phyloP scores from a whole-genome alignment of 163 green algal species.

The Chlorella variabilis region DNA sequence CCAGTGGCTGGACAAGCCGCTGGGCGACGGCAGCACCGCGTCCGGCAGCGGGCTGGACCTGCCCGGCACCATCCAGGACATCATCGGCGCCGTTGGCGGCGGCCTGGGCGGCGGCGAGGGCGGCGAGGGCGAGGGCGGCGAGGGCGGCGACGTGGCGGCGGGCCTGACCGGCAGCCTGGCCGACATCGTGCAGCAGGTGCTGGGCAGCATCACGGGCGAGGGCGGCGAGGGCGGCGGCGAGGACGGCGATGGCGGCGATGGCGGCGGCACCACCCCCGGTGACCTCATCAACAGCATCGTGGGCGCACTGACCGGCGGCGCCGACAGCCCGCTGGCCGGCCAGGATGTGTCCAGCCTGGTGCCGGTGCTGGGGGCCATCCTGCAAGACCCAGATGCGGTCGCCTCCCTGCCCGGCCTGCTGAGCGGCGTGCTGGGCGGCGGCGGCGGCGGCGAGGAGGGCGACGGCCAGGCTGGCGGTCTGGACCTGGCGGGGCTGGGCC shows the following conservation, averaged over 20 bases:
- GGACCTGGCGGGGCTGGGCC: not conserved
- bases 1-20: not conserved
- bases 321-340: not conserved
- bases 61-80: not conserved
- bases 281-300: slow-evolving; percentile 6
- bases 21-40: slow-evolving; percentile 3
- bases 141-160: not conserved
- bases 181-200: slow-evolving; percentile 2
- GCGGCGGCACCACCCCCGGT: not conserved
- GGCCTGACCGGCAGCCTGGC: not conserved
- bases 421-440: slow-evolving; percentile 4
- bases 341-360: not conserved
- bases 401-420: slow-evolving; percentile 13
- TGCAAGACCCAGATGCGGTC: not conserved
- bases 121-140: not conserved
- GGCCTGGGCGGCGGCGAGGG: not conserved
- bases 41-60: not conserved
- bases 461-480: not conserved
- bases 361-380: slow-evolving; percentile 1
- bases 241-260: not conserved
- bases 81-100: not conserved
- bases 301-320: not conserved
- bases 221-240: not conserved
- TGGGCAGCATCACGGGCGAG: not conserved
- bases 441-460: not conserved